Evolutionary conservation across 176 grass and related monocot species (phyloP).

Genomic region (Elaeis guineensis): DNA sequence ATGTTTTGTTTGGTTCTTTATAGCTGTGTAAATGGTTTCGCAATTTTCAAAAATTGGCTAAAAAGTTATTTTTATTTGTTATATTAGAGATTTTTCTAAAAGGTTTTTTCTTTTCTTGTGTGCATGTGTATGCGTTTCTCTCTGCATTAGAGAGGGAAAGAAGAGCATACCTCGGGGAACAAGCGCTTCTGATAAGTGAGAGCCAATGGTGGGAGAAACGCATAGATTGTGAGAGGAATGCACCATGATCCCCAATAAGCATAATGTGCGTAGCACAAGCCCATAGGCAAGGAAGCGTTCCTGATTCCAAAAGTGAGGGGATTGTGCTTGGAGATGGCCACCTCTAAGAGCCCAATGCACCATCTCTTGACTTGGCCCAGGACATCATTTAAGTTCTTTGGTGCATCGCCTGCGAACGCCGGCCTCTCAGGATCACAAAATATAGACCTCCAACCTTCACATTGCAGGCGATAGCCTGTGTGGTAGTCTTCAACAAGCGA

Average conservation of each 20-base stretch:
- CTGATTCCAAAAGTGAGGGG: constrained; percentile 20
- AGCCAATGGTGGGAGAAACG: constrained; percentile 30
- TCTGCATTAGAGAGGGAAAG: too few species aligned
- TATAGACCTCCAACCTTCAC: constrained; percentile 34
- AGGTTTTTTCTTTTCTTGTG: too few species aligned
- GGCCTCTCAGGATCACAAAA: constrained; percentile 20
- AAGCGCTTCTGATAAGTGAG: constrained; percentile 18
- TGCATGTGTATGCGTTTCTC: too few species aligned
- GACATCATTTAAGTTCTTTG: constrained; percentile 29
- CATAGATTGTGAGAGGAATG: constrained; percentile 25
- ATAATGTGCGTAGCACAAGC: constrained; percentile 12
- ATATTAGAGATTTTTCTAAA: too few species aligned
- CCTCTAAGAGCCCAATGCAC: constrained; percentile 26
- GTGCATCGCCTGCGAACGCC: constrained; percentile 32
- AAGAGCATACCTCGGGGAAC: constrained; percentile 28
- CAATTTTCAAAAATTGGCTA: too few species aligned
- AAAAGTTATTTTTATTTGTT: too few species aligned
- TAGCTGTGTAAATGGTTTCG: too few species aligned
- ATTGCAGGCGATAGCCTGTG: constrained; percentile 32
- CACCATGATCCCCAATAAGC: constrained; percentile 23
- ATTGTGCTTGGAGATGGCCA: constrained; percentile 18
- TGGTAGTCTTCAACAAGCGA: constrained; percentile 35
- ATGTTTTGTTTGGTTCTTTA: too few species aligned
- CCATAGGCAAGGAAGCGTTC: constrained; percentile 13
- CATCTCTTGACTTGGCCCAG: constrained; percentile 40